Percentiles rank a stretch among this genome's conserved stretches.
Evolutionary conservation across 768 basidiomycete genomes (phyloP).

Genomic region (Ramaria rubella): DNA sequence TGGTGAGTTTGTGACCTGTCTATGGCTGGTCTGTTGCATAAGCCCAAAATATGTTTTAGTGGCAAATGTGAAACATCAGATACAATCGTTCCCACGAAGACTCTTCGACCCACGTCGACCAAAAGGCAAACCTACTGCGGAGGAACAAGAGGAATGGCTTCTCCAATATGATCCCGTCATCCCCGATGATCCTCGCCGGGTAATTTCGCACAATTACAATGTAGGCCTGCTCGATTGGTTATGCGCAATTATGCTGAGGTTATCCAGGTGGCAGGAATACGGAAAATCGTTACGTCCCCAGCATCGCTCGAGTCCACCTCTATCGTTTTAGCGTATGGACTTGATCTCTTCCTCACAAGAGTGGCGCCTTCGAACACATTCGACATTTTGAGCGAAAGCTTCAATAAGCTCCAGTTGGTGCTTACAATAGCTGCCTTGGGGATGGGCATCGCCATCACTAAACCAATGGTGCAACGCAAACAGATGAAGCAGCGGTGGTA

Average conservation of each 20-base stretch:
- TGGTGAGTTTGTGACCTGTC: constrained; percentile 41
- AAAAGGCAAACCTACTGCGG: constrained; percentile 60
- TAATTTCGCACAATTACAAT: constrained; percentile 51
- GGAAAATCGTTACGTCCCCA: constrained; percentile 67
- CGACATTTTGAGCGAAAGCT: constrained; percentile 84
- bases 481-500: constrained; percentile 70
- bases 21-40: background rate
- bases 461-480: constrained; percentile 74
- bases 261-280: constrained; percentile 61
- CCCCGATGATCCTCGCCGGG: constrained; percentile 55
- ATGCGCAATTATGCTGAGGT: background rate
- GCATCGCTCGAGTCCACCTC: constrained; percentile 90
- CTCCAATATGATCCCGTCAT: constrained; percentile 79
- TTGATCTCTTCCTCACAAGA: constrained; percentile 85
- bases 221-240: constrained; percentile 27
- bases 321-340: constrained; percentile 75
- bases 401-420: constrained; percentile 89
- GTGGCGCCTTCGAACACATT: constrained; percentile 85
- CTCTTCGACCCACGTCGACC: constrained; percentile 82
- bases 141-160: constrained; percentile 82
- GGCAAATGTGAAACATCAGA: constrained; percentile 64
- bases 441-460: constrained; percentile 70
- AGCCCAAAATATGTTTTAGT: constrained; percentile 31
- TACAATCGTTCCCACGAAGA: constrained; percentile 67
- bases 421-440: constrained; percentile 69